A percentile compares a stretch with the other conserved stretches of the same genome.
phyloP scores from a whole-genome alignment of 495 filamentous ascomycete species.

The Neohortaea acidophila region DNA sequence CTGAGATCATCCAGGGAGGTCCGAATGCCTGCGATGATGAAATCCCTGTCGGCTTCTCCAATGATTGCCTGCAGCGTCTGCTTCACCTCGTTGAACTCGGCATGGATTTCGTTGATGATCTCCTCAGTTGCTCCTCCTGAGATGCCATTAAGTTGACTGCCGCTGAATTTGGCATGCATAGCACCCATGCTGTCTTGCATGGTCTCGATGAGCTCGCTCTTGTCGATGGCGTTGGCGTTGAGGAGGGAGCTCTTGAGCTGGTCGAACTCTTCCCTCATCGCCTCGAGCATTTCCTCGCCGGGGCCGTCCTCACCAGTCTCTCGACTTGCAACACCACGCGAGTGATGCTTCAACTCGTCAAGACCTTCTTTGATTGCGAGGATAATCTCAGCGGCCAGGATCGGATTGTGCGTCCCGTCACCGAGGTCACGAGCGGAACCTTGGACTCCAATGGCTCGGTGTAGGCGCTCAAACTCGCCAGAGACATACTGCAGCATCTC shows the following conservation, averaged over 20 bases:
- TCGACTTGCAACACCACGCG: constrained; percentile 16
- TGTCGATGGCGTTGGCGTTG: constrained; percentile 20
- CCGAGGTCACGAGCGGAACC: constrained; percentile 5
- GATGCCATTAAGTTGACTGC: constrained; percentile 3
- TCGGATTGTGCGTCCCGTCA: constrained; percentile 1
- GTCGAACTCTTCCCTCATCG: constrained; percentile 45
- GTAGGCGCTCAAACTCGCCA: constrained; percentile 54
- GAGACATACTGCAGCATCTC: constrained; percentile 57
- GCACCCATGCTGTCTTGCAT: constrained; percentile 24
- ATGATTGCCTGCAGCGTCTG: constrained; percentile 56
- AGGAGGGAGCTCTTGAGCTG: constrained; percentile 29
- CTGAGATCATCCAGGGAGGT: constrained; percentile 26
- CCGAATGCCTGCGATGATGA: constrained; percentile 35
- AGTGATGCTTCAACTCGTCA: constrained; percentile 23
- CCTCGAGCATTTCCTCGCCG: constrained; percentile 29
- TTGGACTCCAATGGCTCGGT: constrained; percentile 18
- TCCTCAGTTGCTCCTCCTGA: constrained; percentile 16
- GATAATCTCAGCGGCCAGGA: constrained; percentile 22
- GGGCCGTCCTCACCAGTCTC: constrained; percentile 18
- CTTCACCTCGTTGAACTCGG: constrained; percentile 51
- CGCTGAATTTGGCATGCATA: constrained; percentile 20
- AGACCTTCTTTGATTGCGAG: constrained; percentile 24
- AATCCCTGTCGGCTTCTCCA: constrained; percentile 34
- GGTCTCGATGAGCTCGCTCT: constrained; percentile 26
- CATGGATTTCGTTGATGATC: constrained; percentile 17